These are phyloP conservation scores for Coemansia brasiliensis DNA, from an alignment of 192 early-diverging fungal species.

Conservation along the genomic window DNA sequence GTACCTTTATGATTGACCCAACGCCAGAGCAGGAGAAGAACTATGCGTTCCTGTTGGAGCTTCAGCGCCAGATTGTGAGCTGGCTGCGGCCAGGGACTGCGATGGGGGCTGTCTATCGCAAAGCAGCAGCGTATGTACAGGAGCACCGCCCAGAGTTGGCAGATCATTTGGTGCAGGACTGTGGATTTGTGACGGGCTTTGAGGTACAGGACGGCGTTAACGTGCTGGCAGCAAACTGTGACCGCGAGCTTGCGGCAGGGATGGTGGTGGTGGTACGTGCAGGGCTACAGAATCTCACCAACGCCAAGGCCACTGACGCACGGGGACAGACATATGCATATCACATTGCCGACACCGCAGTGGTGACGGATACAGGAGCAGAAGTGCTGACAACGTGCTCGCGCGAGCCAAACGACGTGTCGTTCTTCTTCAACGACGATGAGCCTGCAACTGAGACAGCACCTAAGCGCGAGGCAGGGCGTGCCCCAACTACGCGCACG, in stretches of 20 bases:
- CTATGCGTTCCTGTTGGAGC: conserved; percentile 85
- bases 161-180: conserved; percentile 81
- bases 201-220: conserved; percentile 89
- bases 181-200: conserved; percentile 89
- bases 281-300: conserved; percentile 84
- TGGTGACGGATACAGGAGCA: conserved; percentile 53
- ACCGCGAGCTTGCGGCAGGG: conserved; percentile 65
- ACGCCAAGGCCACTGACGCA: conserved; percentile 69
- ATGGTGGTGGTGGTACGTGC: conserved; percentile 86
- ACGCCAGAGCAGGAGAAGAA: conserved; percentile 83
- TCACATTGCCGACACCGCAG: conserved; percentile 77
- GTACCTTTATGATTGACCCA: conserved; percentile 93
- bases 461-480: conserved; percentile 16
- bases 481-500: conserved; percentile 51
- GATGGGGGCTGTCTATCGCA: conserved; percentile 76
- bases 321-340: conserved; percentile 81
- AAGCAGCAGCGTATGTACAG: conserved; percentile 68
- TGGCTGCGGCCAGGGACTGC: conserved; percentile 71
- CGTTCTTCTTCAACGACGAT: conserved; percentile 58
- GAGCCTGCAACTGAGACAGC: conserved; percentile 12
- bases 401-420: conserved; percentile 41
- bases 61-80: conserved; percentile 76
- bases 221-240: conserved; percentile 72
- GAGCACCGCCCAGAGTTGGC: conserved; percentile 83
- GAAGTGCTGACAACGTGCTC: conserved; percentile 35